Evolutionary conservation across 2,329 filamentous ascomycete species (phyloP).

Genomic region (Lithohypha guttulata): DNA sequence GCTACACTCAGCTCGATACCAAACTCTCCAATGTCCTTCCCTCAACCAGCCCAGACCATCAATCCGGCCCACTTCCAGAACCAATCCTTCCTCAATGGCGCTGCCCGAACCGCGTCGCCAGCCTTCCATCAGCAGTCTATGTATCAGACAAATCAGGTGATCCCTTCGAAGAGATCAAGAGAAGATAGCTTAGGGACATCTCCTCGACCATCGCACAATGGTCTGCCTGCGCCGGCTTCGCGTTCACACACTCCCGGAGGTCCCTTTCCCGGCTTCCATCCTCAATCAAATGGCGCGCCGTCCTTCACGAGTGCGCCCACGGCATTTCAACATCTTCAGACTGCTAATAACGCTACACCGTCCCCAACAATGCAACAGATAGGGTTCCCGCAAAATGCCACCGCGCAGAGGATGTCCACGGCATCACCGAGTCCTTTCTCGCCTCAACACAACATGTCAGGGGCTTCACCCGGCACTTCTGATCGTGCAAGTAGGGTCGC

Average conservation of each 20-base stretch:
- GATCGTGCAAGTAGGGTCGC: slow-evolving; percentile 56
- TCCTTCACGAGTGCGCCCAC: slow-evolving; percentile 52
- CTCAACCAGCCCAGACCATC: slow-evolving; percentile 36
- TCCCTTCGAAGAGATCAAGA: slow-evolving; percentile 77
- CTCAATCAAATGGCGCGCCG: slow-evolving; percentile 50
- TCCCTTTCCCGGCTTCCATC: slow-evolving; percentile 60
- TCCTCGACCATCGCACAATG: slow-evolving; percentile 62
- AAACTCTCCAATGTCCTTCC: slow-evolving; percentile 39
- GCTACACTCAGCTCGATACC: slow-evolving; percentile 36
- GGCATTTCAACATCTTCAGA: slow-evolving; percentile 72
- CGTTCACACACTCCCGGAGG: slow-evolving; percentile 84
- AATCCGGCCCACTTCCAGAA: slow-evolving; percentile 44
- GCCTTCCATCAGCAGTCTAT: slow-evolving; percentile 66
- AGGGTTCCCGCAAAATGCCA: slow-evolving; percentile 56
- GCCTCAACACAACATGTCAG: slow-evolving; percentile 61
- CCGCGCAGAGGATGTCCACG: slow-evolving; percentile 73
- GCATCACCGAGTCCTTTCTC: slow-evolving; percentile 88
- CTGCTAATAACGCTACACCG: slow-evolving; percentile 73
- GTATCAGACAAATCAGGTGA: slow-evolving; percentile 75
- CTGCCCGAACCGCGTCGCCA: slow-evolving; percentile 71
- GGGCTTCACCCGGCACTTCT: slow-evolving; percentile 65
- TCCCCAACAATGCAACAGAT: slow-evolving; percentile 78
- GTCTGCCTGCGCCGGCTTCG: slow-evolving; percentile 68
- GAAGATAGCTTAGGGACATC: slow-evolving; percentile 80
- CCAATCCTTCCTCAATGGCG: slow-evolving; percentile 65